Percentiles rank a stretch among this genome's conserved stretches.
Conservation (phyloP, 2,329 filamentous ascomycete species). For the Aspergillus awamori region DNA sequence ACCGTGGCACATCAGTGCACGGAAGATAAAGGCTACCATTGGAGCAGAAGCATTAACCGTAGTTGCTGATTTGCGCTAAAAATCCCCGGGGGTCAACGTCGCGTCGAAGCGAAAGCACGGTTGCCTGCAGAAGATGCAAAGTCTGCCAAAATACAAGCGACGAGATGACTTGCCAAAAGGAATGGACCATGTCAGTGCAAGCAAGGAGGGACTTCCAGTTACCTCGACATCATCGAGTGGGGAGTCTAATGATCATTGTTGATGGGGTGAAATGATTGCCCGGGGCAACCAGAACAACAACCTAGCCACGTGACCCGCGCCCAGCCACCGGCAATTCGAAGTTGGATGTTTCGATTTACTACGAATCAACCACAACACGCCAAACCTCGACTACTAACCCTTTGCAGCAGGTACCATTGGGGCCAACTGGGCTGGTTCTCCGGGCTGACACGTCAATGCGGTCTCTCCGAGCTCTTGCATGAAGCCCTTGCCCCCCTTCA, state of each 20-base stretch:
- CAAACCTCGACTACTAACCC: constrained; percentile 10
- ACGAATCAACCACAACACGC: constrained; percentile 1
- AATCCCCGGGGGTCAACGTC: not conserved
- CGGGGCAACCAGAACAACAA: constrained; percentile 7
- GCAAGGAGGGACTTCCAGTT: not conserved
- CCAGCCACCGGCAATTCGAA: constrained; percentile 12
- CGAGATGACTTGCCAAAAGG: not conserved
- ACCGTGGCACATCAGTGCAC: not conserved
- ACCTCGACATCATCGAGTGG: not conserved
- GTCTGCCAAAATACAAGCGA: not conserved
- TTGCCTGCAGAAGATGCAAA: not conserved
- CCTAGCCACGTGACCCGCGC: constrained; percentile 6
- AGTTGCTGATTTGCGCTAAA: constrained; percentile 2
- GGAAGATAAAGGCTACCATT: not conserved
- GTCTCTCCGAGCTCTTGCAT: constrained; percentile 22
- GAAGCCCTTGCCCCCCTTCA: constrained; percentile 43
- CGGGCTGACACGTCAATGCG: constrained; percentile 22
- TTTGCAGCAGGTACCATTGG: constrained; percentile 5
- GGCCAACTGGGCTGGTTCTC: constrained; percentile 19
- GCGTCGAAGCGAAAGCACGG: not conserved
- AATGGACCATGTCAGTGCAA: not conserved
- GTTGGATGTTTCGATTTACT: constrained; percentile 9
- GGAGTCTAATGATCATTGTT: not conserved
- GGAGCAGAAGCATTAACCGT: not conserved
- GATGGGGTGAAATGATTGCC: constrained; percentile 1